phyloP scores from a whole-genome alignment of 2,329 filamentous ascomycete genomes.

The Dissoconium aciculare region DNA sequence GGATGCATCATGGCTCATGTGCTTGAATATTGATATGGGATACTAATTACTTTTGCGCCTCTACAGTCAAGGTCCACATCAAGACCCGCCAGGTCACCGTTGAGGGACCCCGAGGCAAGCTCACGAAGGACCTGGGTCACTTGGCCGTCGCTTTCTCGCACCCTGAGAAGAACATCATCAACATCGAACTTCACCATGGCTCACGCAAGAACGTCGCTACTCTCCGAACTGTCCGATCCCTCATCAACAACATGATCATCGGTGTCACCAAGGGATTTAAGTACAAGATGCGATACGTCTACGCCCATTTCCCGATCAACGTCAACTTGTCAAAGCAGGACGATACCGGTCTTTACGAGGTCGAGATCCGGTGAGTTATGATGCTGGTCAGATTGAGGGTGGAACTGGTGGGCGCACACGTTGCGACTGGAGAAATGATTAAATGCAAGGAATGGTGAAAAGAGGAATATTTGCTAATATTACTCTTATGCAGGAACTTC shows the following conservation, averaged over 20 bases:
- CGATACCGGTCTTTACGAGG: constrained; percentile 74
- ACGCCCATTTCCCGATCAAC: constrained; percentile 99
- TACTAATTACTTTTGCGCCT: constrained; percentile 12
- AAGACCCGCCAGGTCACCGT: constrained; percentile 94
- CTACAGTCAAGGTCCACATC: constrained; percentile 87
- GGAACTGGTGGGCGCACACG: neutral
- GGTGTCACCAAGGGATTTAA: constrained; percentile 99
- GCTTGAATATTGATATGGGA: neutral
- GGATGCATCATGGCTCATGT: constrained; percentile 9
- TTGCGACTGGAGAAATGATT: neutral
- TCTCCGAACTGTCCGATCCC: constrained; percentile 90
- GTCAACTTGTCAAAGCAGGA: constrained; percentile 95
- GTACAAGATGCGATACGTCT: constrained; percentile 99
- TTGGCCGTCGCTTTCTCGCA: constrained; percentile 89
- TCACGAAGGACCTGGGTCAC: constrained; percentile 92
- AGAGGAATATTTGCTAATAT: constrained; percentile 9
- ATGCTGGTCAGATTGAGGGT: no score
- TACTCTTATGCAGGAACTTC: constrained; percentile 60
- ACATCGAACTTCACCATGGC: constrained; percentile 98
- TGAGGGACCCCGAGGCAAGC: constrained; percentile 94
- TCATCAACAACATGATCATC: constrained; percentile 98
- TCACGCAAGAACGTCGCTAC: constrained; percentile 94
- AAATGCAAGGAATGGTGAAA: neutral
- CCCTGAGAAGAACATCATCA: constrained; percentile 73
- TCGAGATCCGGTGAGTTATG: constrained; percentile 80